Percentiles rank a stretch among this genome's conserved stretches.
Conservation (phyloP, 305 asterid genomes). For the Fraxinus dipetala region DNA sequence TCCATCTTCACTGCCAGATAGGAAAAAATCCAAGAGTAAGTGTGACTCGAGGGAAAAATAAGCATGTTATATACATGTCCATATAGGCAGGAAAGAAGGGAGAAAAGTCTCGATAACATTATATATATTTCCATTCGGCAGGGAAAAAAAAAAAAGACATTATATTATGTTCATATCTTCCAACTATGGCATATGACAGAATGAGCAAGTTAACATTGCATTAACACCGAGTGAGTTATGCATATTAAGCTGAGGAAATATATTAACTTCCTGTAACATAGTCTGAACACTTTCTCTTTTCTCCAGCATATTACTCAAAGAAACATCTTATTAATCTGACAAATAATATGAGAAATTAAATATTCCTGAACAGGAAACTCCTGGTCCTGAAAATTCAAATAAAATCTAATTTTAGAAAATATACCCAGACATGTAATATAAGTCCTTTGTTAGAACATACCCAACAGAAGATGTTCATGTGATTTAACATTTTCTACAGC, state of each 20-base stretch:
- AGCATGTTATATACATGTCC: background rate
- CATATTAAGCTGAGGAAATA: background rate
- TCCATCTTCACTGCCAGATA: conserved; percentile 80
- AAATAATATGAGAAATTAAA: background rate
- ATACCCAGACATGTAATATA: background rate
- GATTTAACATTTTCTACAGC: background rate
- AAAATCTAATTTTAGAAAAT: background rate
- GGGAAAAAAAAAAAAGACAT: background rate
- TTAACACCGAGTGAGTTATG: background rate
- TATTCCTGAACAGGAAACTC: background rate
- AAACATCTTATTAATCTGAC: background rate
- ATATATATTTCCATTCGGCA: background rate
- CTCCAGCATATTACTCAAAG: background rate
- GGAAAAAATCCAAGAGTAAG: conserved; percentile 24
- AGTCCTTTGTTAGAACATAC: background rate
- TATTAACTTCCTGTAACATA: background rate
- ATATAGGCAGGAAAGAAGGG: conserved; percentile 1
- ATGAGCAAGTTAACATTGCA: background rate
- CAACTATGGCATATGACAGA: background rate
- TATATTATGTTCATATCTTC: background rate
- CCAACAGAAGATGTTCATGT: background rate
- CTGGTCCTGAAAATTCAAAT: background rate
- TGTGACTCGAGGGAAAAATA: conserved; percentile 11
- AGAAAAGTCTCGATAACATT: background rate
- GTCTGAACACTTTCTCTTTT: background rate